phyloP scores from a whole-genome alignment of 2,329 filamentous ascomycete species.

The Diaporthe vaccinii region DNA sequence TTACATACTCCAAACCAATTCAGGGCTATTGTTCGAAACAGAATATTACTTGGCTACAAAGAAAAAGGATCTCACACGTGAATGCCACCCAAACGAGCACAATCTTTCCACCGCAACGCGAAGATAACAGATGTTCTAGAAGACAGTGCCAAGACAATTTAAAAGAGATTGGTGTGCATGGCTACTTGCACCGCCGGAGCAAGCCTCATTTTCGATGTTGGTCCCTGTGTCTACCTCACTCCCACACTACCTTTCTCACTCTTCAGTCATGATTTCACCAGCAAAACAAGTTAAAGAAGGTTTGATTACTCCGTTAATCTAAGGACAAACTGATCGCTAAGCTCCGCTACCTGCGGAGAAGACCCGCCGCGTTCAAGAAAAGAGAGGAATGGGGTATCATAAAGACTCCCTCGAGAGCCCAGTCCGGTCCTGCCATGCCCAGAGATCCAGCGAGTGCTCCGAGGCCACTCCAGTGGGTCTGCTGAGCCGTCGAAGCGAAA shows the following conservation, averaged over 20 bases:
- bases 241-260: background rate
- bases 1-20: background rate
- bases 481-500: constrained; percentile 35
- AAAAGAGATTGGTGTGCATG: too few species aligned
- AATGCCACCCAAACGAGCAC: background rate
- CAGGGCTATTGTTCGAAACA: background rate
- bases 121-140: background rate
- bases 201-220: too few species aligned
- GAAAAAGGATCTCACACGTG: background rate
- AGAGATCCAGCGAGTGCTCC: constrained; percentile 19
- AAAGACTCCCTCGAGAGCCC: constrained; percentile 22
- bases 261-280: background rate
- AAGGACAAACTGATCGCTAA: constrained; percentile 14
- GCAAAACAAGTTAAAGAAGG: background rate
- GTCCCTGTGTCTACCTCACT: too few species aligned
- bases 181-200: too few species aligned
- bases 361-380: constrained; percentile 32
- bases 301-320: constrained; percentile 19
- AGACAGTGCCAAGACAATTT: background rate
- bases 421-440: constrained; percentile 24
- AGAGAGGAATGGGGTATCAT: constrained; percentile 39
- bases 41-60: background rate
- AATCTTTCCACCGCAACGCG: too few species aligned
- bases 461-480: background rate
- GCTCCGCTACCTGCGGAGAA: background rate